Base-by-base conservation (phyloP, 371 early-diverging fungal species). In the Thermomucor indicae-seudaticae region DNA sequence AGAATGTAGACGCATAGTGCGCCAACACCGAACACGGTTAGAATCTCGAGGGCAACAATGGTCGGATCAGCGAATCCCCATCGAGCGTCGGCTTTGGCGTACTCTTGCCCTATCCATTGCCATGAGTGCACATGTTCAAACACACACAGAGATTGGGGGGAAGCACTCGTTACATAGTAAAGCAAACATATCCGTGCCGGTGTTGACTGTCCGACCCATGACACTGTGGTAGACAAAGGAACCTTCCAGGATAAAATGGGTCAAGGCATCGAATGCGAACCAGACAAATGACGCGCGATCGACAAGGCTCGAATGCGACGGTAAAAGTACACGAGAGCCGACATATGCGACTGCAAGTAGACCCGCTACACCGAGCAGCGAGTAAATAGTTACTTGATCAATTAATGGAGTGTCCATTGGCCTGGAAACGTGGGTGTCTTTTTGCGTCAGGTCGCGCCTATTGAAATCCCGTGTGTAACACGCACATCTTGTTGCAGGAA, bases 1-100 rank as follows among this genome's bases (percentile, higher is more conserved):
- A 68, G 40, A 7, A 64, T 27, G 20, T 48, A 43, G 4, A 62
- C 30, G 41, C 62, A 50, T 20, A 64, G 42, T 12, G 53, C 41
- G 14, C 65, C 65, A 24, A 48, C 55, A 16, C 43, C 39, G 11
- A 60, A 28, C 3, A 64, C 64, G 11, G 63, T 64, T 29, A 64
- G 34, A 2, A 68, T 51, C 43, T 68, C 69, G 23, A 68, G 51
- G 1, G 62, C 49, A 2, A 68, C 59, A 37, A 68, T 52, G 2
- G 64, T 64, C 1, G 62, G 57, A 34, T 64, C 69, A 14, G 64
- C 53, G 16, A 51, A 40, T 22, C 59, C 51, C 69, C 69, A 68
- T 25, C 69, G 61, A 20, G 47, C 46, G 45, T 68, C 69, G 10
- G 69, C 69, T 44, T 64, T 58, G 3, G 65, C 69, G 51, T 68